A percentile compares a stretch with the other conserved stretches of the same genome.
Evolutionary conservation across 2,329 filamentous ascomycete genomes (phyloP).

Genomic region (Phialophora tarda): DNA sequence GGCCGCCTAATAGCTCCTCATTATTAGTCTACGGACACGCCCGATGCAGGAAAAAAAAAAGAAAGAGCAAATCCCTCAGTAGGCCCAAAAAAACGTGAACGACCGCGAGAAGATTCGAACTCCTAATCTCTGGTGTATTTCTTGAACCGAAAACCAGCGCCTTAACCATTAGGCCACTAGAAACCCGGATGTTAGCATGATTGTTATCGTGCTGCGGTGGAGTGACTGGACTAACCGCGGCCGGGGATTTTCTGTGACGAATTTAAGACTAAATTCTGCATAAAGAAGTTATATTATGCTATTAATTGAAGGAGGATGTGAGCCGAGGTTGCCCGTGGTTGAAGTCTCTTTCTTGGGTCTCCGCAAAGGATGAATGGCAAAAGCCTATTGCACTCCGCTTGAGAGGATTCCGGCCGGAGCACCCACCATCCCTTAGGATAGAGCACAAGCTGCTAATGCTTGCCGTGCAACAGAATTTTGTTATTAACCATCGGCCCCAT

Average conservation of each 20-base stretch:
- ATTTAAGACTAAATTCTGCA: neutral
- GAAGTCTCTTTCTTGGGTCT: no score
- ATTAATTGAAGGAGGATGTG: no score
- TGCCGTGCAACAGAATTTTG: neutral
- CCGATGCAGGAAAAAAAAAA: neutral
- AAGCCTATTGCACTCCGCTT: no score
- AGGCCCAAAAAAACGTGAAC: constrained; percentile 28
- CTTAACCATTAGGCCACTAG: constrained; percentile 48
- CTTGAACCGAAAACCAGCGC: constrained; percentile 45
- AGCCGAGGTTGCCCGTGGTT: no score
- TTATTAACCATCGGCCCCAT: neutral
- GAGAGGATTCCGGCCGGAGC: no score
- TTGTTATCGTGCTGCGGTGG: neutral
- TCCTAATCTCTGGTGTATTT: constrained; percentile 28
- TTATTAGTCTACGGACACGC: neutral
- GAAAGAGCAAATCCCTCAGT: neutral
- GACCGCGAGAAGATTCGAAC: constrained; percentile 47
- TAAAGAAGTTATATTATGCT: no score
- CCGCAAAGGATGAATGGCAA: no score
- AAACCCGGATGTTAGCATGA: constrained; percentile 23
- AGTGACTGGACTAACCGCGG: neutral
- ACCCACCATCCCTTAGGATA: no score
- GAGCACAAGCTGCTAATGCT: no score
- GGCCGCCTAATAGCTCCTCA: neutral
- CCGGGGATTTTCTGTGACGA: constrained; percentile 1